A percentile compares a stretch with the other conserved stretches of the same genome.
Evolutionary conservation across 2,329 filamentous ascomycete genomes (phyloP).

Genomic region (Ploettnerulaceae sp.): DNA sequence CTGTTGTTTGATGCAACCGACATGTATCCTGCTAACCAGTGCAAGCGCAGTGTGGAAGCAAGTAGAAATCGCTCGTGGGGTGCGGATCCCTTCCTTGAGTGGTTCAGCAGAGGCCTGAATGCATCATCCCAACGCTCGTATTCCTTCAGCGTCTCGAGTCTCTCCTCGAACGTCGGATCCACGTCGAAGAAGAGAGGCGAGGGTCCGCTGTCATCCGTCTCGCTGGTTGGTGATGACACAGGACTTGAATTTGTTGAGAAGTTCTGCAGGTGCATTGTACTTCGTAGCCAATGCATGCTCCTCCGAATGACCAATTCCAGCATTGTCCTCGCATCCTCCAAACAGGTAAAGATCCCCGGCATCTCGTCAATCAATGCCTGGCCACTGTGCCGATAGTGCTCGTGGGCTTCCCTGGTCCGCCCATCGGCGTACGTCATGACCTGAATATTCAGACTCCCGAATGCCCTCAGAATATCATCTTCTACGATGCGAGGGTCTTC

Average conservation of each 20-base stretch:
- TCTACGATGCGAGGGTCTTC: slow-evolving; percentile 15
- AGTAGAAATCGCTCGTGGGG: slow-evolving; percentile 16
- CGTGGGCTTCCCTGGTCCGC: slow-evolving; percentile 16
- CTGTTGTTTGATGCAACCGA: slow-evolving; percentile 20
- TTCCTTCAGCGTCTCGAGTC: slow-evolving; percentile 20
- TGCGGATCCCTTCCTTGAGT: slow-evolving; percentile 10
- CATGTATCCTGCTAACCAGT: slow-evolving; percentile 25
- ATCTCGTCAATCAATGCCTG: slow-evolving; percentile 23
- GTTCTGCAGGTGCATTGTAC: slow-evolving; percentile 23
- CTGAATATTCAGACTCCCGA: slow-evolving; percentile 19
- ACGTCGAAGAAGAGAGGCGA: slow-evolving; percentile 23
- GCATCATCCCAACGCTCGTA: slow-evolving; percentile 26
- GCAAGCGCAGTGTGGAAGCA: slow-evolving; percentile 18
- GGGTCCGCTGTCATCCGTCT: slow-evolving; percentile 6
- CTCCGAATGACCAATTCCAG: slow-evolving; percentile 23
- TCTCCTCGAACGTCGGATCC: slow-evolving; percentile 23
- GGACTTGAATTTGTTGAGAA: slow-evolving; percentile 13
- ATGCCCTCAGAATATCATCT: slow-evolving; percentile 20
- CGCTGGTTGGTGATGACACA: slow-evolving; percentile 5
- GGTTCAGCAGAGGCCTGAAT: slow-evolving; percentile 20
- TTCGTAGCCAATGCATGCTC: slow-evolving; percentile 27
- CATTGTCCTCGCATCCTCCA: slow-evolving; percentile 16
- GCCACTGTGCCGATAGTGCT: slow-evolving; percentile 17
- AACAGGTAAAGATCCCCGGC: slow-evolving; percentile 16
- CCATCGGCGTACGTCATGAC: slow-evolving; percentile 22